phyloP scores from a whole-genome alignment of 345 rosid species.

The Rhodamnia rubescens region DNA sequence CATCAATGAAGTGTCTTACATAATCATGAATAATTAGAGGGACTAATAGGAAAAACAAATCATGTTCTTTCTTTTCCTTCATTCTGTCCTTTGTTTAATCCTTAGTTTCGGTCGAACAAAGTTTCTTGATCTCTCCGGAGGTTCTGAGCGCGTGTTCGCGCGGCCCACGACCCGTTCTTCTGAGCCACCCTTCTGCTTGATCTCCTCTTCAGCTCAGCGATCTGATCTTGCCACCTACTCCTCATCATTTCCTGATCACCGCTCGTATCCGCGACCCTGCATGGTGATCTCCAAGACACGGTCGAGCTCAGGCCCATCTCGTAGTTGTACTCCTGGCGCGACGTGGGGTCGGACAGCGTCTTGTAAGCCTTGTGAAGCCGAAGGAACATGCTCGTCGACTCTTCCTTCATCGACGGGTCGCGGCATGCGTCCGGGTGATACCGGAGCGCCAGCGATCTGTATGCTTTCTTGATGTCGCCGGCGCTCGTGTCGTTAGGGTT shows the following conservation, averaged over 20 bases:
- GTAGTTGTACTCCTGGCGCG: slow-evolving; percentile 1
- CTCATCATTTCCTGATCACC: background rate
- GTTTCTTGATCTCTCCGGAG: background rate
- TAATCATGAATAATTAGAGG: background rate
- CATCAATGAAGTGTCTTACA: background rate
- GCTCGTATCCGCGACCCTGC: background rate
- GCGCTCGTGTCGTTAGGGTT: background rate
- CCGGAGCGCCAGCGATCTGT: slow-evolving; percentile 2
- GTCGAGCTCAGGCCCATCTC: background rate
- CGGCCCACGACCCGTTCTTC: slow-evolving; percentile 1
- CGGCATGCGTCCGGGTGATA: slow-evolving; percentile 14
- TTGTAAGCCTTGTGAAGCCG: slow-evolving; percentile 8
- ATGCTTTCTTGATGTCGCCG: slow-evolving; percentile 14
- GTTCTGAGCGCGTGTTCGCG: background rate
- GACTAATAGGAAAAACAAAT: background rate
- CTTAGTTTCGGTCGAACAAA: background rate
- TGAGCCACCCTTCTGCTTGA: slow-evolving; percentile 1
- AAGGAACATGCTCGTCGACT: slow-evolving; percentile 13
- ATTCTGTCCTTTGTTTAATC: background rate
- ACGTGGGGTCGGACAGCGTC: slow-evolving; percentile 16
- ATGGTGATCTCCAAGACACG: background rate
- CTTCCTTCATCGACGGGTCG: slow-evolving; percentile 4
- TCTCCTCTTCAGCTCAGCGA: slow-evolving; percentile 2
- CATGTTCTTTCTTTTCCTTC: background rate
- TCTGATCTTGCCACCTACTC: slow-evolving; percentile 1